These are phyloP conservation scores for Mortierella sp. DNA, from an alignment of 371 early-diverging fungal species.

Conservation along the genomic window DNA sequence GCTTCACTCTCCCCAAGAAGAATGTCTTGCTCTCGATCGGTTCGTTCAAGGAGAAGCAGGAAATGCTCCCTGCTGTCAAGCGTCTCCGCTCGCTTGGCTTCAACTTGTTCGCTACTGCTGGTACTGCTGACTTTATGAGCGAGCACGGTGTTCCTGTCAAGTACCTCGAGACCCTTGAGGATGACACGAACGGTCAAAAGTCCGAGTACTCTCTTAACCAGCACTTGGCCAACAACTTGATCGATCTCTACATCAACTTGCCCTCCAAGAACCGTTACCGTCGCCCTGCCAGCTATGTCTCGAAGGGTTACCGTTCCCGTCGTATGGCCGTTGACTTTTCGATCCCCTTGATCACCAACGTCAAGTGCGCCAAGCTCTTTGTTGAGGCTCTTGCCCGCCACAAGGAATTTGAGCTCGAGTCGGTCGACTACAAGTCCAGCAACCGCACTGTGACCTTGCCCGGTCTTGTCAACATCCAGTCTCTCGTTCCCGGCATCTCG, in stretches of 20 bases:
- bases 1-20: conserved; percentile 90
- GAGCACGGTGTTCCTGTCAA: conserved; percentile 93
- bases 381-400: conserved; percentile 91
- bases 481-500: conserved; percentile 61
- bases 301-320: conserved; percentile 93
- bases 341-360: conserved; percentile 95
- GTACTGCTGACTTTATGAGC: conserved; percentile 94
- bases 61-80: conserved; percentile 88
- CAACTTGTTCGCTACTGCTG: conserved; percentile 92
- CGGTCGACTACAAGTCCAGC: conserved; percentile 90
- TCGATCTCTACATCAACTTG: conserved; percentile 97
- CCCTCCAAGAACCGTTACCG: conserved; percentile 96
- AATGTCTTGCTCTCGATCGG: conserved; percentile 93
- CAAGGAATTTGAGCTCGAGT: conserved; percentile 76
- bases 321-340: conserved; percentile 97
- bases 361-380: conserved; percentile 97
- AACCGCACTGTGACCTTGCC: conserved; percentile 86
- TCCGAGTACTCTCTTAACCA: conserved; percentile 93
- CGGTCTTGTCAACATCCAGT: conserved; percentile 86
- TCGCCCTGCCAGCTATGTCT: conserved; percentile 95
- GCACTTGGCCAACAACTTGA: conserved; percentile 94
- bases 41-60: conserved; percentile 94
- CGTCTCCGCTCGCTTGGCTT: conserved; percentile 86
- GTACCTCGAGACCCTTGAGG: conserved; percentile 82
- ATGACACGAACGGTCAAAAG: conserved; percentile 69